Percentiles rank a stretch among this genome's conserved stretches.
These are phyloP conservation scores for Peronospora farinosa DNA, from an alignment of 352 stramenopile species.

Conservation along the genomic window DNA sequence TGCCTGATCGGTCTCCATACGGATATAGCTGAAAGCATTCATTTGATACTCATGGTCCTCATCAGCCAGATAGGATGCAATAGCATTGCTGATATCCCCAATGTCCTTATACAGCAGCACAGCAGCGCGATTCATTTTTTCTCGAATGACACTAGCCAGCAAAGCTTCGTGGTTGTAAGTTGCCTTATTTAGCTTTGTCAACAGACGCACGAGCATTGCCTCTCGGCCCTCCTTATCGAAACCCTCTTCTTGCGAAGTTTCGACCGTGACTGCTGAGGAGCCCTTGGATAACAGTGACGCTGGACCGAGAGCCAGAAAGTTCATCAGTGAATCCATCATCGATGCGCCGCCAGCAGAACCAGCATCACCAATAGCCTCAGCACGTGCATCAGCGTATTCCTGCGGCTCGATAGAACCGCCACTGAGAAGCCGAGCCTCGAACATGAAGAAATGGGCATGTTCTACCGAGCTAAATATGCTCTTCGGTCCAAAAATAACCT, in stretches of 20 bases:
- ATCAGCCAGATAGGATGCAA: conserved; percentile 78
- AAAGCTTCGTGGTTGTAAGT: conserved; percentile 74
- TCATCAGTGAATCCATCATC: conserved; percentile 88
- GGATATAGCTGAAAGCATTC: conserved; percentile 83
- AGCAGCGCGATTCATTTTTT: conserved; percentile 79
- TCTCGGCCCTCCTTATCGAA: conserved; percentile 79
- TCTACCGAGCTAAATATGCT: conserved; percentile 73
- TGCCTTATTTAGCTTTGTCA: conserved; percentile 80
- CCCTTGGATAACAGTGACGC: conserved; percentile 49
- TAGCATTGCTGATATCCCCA: conserved; percentile 60
- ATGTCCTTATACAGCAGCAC: conserved; percentile 80
- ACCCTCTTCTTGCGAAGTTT: conserved; percentile 70
- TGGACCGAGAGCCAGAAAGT: conserved; percentile 75
- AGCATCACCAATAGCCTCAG: conserved; percentile 42
- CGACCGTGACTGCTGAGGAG: conserved; percentile 32
- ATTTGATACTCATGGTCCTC: conserved; percentile 76
- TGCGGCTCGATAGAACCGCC: conserved; percentile 75
- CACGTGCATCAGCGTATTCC: conserved; percentile 71
- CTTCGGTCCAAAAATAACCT: conserved; percentile 67
- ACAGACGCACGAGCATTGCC: conserved; percentile 75
- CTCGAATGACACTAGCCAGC: conserved; percentile 58
- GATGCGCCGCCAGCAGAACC: conserved; percentile 37
- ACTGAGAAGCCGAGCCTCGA: conserved; percentile 81
- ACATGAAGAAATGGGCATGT: conserved; percentile 87
- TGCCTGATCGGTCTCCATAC: conserved; percentile 47